Evolutionary conservation across 305 asterid genomes (phyloP).

Genomic region (Solanum chacoense): DNA sequence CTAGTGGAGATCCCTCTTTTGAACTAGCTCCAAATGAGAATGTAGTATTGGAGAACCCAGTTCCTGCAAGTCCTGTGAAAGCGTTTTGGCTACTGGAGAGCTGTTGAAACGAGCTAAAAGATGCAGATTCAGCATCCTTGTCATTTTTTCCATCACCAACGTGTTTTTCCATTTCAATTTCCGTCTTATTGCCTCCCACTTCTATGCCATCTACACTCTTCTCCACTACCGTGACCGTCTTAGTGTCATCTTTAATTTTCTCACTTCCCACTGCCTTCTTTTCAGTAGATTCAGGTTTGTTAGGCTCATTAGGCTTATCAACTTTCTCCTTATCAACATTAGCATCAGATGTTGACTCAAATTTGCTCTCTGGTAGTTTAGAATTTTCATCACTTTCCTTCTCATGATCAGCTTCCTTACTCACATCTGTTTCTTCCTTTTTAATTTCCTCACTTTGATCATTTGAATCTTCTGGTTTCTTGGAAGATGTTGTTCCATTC

Average conservation of each 20-base stretch:
- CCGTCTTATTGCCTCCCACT: slow-evolving; percentile 14
- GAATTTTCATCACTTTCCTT: slow-evolving; percentile 11
- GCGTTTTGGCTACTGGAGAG: slow-evolving; percentile 83
- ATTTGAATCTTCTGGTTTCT: neutral
- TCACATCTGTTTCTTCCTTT: slow-evolving; percentile 17
- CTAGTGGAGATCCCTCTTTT: slow-evolving; percentile 35
- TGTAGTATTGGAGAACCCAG: slow-evolving; percentile 72
- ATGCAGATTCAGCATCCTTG: slow-evolving; percentile 33
- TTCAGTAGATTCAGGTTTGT: slow-evolving; percentile 14
- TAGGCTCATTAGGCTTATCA: slow-evolving; percentile 3
- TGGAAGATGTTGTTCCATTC: neutral
- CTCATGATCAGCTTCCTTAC: slow-evolving; percentile 2
- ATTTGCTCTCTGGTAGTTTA: slow-evolving; percentile 22
- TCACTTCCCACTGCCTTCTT: slow-evolving; percentile 24
- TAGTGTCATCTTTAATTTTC: slow-evolving; percentile 10
- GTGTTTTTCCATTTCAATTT: slow-evolving; percentile 25
- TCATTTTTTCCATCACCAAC: slow-evolving; percentile 21
- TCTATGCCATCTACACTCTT: slow-evolving; percentile 22
- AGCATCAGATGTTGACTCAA: slow-evolving; percentile 13
- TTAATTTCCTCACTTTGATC: slow-evolving; percentile 3
- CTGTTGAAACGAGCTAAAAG: slow-evolving; percentile 68
- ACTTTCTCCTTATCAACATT: slow-evolving; percentile 16
- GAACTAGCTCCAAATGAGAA: slow-evolving; percentile 68
- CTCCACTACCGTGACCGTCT: slow-evolving; percentile 3
- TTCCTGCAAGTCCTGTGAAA: slow-evolving; percentile 77